Percentiles rank a stretch among this genome's conserved stretches.
phyloP scores from a whole-genome alignment of 176 grass and related monocot genomes.

The Hyparrhenia diplandra region DNA sequence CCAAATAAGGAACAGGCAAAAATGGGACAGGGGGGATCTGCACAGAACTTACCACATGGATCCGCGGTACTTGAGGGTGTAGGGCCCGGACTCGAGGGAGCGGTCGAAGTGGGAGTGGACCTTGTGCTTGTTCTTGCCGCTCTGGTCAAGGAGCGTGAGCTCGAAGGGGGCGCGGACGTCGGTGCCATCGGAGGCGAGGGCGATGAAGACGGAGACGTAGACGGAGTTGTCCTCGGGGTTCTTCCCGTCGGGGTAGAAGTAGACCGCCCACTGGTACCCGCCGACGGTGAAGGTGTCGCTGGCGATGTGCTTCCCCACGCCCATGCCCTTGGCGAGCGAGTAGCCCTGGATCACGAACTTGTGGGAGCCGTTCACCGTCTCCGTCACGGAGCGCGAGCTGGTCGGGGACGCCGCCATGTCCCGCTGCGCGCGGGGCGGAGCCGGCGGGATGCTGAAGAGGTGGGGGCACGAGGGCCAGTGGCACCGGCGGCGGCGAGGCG shows the following conservation, averaged over 20 bases:
- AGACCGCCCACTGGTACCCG: conserved; percentile 67
- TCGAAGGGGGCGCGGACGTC: conserved; percentile 67
- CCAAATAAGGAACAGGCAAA: background rate
- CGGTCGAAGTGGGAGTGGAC: conserved; percentile 87
- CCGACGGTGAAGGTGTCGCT: conserved; percentile 57
- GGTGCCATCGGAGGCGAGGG: conserved; percentile 60
- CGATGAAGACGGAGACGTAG: conserved; percentile 69
- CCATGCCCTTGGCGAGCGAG: conserved; percentile 67
- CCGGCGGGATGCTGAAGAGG: background rate
- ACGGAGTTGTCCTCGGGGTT: conserved; percentile 61
- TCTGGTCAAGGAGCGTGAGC: conserved; percentile 73
- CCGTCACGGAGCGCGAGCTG: conserved; percentile 78
- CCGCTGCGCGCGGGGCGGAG: background rate
- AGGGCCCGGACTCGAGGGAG: conserved; percentile 69
- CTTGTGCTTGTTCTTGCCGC: conserved; percentile 82
- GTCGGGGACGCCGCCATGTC: conserved; percentile 71
- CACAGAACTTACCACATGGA: conserved; percentile 75
- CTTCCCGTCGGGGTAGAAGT: conserved; percentile 84
- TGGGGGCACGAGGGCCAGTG: background rate
- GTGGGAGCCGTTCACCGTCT: conserved; percentile 73
- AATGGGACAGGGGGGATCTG: background rate
- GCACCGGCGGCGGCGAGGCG: conserved; percentile 34
- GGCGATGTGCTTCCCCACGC: conserved; percentile 61
- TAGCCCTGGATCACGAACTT: conserved; percentile 64
- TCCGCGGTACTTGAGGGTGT: conserved; percentile 86